Evolutionary conservation across 352 stramenopile species (phyloP), one percentile per base, ranked within the genome.

Genomic region (Pythium graminicola): DNA sequence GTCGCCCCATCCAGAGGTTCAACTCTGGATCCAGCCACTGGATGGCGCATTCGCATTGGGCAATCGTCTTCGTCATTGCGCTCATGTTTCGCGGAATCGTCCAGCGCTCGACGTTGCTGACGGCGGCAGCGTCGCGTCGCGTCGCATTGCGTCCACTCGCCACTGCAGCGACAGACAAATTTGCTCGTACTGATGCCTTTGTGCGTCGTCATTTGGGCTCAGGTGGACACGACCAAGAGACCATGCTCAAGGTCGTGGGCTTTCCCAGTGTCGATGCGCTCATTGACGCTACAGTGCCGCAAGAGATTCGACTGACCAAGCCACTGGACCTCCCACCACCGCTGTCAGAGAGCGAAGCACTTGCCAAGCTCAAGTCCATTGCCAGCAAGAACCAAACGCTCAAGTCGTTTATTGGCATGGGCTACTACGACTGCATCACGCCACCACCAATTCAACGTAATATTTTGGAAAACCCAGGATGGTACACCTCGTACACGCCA

Each of bases 401-500:
- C 65, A 96, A 95, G 75, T 95, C 86, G 36, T 99, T 98, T 70
- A 99, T 99, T 61, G 97, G 97, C 36, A 95, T 97, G 81, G 97
- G 97, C 55, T 99, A 98, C 67, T 97, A 98, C 69, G 95, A 98
- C 74, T 98, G 91, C 33, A 70, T 97, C 40, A 97, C 95, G 20
- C 97, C 97, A 11, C 69, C 76, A 36, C 95, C 98, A 1, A 99
- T 99, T 71, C 70, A 98, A 32, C 87, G 97, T 36, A 98, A 99
- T 78, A 95, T 99, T 54, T 68, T 98, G 14, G 89, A 98, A 78
- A 99, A 99, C 85, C 96, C 97, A 2, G 96, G 95, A 22, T 99
- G 97, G 96, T 99, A 99, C 81, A 99, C 96, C 36, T 95, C 77
- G 24, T 96, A 95, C 73, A 99, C 96, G 49, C 97, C 97, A 44